A percentile compares a stretch with the other conserved stretches of the same genome.
phyloP scores from a whole-genome alignment of 208 protist species.

The Leishmania braziliensis region DNA sequence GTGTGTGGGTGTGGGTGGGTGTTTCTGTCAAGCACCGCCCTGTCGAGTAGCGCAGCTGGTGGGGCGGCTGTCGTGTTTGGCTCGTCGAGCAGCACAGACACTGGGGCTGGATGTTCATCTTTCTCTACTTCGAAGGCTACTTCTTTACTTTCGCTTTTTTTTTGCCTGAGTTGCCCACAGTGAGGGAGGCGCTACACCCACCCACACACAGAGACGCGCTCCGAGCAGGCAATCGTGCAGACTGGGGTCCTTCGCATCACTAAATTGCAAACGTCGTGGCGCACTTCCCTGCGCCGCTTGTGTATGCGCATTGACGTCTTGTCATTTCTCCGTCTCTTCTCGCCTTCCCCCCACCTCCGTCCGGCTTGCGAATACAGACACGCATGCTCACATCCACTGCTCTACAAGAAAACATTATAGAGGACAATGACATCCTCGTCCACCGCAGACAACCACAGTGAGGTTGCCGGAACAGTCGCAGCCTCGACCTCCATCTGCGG shows the following conservation, averaged over 20 bases:
- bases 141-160: not conserved
- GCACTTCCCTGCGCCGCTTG: not conserved
- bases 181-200: not conserved
- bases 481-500: not conserved
- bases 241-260: not conserved
- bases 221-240: not conserved
- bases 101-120: not conserved
- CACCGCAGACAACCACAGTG: not conserved
- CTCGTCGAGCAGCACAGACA: not conserved
- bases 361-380: not conserved
- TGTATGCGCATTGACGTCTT: not conserved
- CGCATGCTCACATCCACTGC: not conserved
- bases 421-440: not conserved
- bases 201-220: not conserved
- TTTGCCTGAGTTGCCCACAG: not conserved
- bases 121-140: not conserved
- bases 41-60: not conserved
- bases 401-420: not conserved
- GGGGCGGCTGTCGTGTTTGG: not conserved
- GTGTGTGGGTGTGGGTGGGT: too few relatives aligned
- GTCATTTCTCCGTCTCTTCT: not conserved
- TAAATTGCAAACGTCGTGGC: not conserved
- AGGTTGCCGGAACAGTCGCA: not conserved
- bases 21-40: not conserved
- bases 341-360: too few relatives aligned